phyloP scores from a whole-genome alignment of 306 rosid species.

The Phaseolus lunatus region DNA sequence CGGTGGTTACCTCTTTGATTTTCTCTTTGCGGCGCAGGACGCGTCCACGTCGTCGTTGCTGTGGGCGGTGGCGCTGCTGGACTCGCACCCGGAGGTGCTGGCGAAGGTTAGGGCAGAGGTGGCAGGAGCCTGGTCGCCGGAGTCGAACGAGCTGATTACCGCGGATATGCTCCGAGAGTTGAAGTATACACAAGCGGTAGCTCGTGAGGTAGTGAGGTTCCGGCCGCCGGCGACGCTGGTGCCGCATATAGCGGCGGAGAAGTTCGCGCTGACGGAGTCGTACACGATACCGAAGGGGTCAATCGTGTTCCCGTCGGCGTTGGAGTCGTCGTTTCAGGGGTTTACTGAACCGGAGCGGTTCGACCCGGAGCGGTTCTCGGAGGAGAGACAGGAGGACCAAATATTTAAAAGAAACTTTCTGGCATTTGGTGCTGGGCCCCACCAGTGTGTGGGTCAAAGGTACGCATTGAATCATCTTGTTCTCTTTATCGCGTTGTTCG shows the following conservation, averaged over 20 bases:
- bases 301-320: slow-evolving; percentile 82
- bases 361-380: slow-evolving; percentile 87
- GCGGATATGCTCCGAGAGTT: slow-evolving; percentile 63
- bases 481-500: slow-evolving; percentile 82
- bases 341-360: slow-evolving; percentile 79
- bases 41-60: slow-evolving; percentile 90
- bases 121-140: slow-evolving; percentile 66
- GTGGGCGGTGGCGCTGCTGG: slow-evolving; percentile 86
- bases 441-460: slow-evolving; percentile 91
- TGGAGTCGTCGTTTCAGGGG: slow-evolving; percentile 86
- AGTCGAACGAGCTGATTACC: slow-evolving; percentile 58
- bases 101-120: slow-evolving; percentile 68
- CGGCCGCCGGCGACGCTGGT: slow-evolving; percentile 86
- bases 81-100: slow-evolving; percentile 71
- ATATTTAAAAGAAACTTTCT: slow-evolving; percentile 68
- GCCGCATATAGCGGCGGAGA: slow-evolving; percentile 76
- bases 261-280: slow-evolving; percentile 62
- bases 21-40: slow-evolving; percentile 90
- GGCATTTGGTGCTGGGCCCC: slow-evolving; percentile 94
- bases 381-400: slow-evolving; percentile 76
- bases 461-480: slow-evolving; percentile 88
- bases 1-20: slow-evolving; percentile 79
- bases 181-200: slow-evolving; percentile 89
- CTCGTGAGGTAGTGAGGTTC: slow-evolving; percentile 83
- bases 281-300: slow-evolving; percentile 78